A percentile compares a stretch with the other conserved stretches of the same genome.
phyloP scores from a whole-genome alignment of 441 rosid species.

The Pelargonium exstipulatum region DNA sequence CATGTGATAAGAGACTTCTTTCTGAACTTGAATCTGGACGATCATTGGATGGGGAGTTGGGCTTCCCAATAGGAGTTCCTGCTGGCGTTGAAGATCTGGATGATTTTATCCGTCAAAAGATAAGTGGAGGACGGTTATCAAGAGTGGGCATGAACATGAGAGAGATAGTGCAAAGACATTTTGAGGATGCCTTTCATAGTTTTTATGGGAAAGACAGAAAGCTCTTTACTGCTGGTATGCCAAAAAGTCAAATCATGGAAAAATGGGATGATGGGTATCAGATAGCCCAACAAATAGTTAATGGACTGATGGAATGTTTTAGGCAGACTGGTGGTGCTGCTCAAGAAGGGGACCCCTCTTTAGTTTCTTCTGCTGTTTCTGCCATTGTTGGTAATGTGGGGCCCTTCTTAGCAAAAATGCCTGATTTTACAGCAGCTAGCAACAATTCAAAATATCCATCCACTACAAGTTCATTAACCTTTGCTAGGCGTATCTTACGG shows the following conservation, averaged over 20 bases:
- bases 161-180: constrained; percentile 65
- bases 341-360: constrained; percentile 94
- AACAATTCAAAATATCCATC: constrained; percentile 48
- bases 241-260: constrained; percentile 48
- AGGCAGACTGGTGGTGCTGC: constrained; percentile 96
- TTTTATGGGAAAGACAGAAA: constrained; percentile 62
- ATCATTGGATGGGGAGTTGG: constrained; percentile 65
- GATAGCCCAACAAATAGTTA: constrained; percentile 75
- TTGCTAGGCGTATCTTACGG: constrained; percentile 66
- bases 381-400: constrained; percentile 76
- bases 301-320: constrained; percentile 73
- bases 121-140: constrained; percentile 53
- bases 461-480: constrained; percentile 36
- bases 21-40: constrained; percentile 93
- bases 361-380: constrained; percentile 91
- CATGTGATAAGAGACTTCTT: constrained; percentile 73
- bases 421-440: constrained; percentile 55
- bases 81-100: constrained; percentile 83
- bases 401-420: constrained; percentile 54
- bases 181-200: constrained; percentile 62
- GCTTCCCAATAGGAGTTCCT: constrained; percentile 78
- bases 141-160: constrained; percentile 86
- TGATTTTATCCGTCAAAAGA: constrained; percentile 83
- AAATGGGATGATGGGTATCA: constrained; percentile 71
- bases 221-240: constrained; percentile 43